Base-by-base conservation (phyloP, 2,329 filamentous ascomycete species). In the Exophiala mesophila region DNA sequence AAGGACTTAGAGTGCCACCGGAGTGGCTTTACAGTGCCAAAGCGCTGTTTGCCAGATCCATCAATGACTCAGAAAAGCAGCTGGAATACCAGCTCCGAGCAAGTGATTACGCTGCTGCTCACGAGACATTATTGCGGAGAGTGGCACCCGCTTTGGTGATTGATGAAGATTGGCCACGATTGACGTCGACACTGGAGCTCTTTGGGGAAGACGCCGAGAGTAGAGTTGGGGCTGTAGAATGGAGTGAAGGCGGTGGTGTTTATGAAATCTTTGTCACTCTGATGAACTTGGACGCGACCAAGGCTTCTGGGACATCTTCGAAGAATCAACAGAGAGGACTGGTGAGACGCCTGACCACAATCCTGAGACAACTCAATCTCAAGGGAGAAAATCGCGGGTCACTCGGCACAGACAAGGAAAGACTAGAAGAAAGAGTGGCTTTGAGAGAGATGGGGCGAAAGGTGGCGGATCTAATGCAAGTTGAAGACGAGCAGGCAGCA, bases 21-120 rank as follows among this genome's bases (percentile, higher is more conserved):
- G 63, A 75, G 3, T 94, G 90, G 88, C 74, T 97, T 37, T 94
- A 86, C 80, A 79, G 87, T 46, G 87, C 92, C 13, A 86, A 89
- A 59, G 89, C 89, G 9, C 72, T 90, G 10, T 83, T 84, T 63
- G 88, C 88, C 65, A 83, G 85, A 48, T 81, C 82, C 44, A 78
- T 81, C 34, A 50, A 47, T 28, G 80, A 89, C 59, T 73, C 83
- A 8, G 74, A 73, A 33, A 71, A 72, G 4, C 87, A 95, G 63
- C 85, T 90, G 7, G 75, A 83, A 41, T 92, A 82, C 57, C 79
- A 98, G 9, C 75, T 97, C 45, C 79, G 80, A 36, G 90, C 88
- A 2, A 76, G 77, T 28, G 80, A 85, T 30, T 85, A 81, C 63
- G 73, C 79, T 20, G 86, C 92, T 60, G 92, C 92, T 0, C 92